Conservation (phyloP, 345 rosid species). For the Gossypioides kirkii region DNA sequence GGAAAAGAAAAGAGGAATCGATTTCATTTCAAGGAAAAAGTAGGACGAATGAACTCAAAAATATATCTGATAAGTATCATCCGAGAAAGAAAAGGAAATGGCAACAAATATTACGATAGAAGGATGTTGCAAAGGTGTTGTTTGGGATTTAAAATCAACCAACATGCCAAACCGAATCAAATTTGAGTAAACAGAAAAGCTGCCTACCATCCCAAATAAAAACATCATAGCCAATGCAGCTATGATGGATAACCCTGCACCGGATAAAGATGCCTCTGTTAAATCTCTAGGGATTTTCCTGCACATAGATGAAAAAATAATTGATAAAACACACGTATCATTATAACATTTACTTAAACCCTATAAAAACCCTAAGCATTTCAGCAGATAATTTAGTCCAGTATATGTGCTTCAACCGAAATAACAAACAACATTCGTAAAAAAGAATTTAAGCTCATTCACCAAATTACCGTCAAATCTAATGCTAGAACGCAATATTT, state of each 20-base stretch:
- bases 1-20: neutral
- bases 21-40: neutral
- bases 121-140: neutral
- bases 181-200: conserved; percentile 1
- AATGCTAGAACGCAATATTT: neutral
- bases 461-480: neutral
- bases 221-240: conserved; percentile 85
- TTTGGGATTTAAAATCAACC: neutral
- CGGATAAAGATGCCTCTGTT: conserved; percentile 94
- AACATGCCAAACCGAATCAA: neutral
- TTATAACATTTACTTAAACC: neutral
- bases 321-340: neutral
- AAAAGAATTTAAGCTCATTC: neutral
- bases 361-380: neutral
- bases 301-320: conserved; percentile 18
- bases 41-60: neutral
- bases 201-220: conserved; percentile 95
- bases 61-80: neutral
- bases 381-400: neutral
- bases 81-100: neutral
- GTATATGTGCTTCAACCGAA: neutral
- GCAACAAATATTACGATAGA: neutral
- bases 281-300: conserved; percentile 99
- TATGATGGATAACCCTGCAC: conserved; percentile 88
- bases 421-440: neutral